A percentile compares a stretch with the other conserved stretches of the same genome.
Evolutionary conservation across 2,329 filamentous ascomycete species (phyloP).

Genomic region (Talaromyces atroroseus): DNA sequence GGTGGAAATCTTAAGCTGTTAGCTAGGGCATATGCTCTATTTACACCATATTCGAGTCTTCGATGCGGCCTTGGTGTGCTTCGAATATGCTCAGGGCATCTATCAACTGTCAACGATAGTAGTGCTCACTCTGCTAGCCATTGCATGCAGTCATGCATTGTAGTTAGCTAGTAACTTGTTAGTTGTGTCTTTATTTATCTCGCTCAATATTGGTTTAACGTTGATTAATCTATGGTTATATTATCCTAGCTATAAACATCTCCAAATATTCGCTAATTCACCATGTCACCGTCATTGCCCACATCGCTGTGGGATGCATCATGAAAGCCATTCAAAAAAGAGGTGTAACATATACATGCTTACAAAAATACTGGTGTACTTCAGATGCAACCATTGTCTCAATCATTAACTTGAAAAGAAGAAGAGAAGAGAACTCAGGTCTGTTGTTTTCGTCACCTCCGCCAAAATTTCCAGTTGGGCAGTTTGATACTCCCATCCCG

Average conservation of each 20-base stretch:
- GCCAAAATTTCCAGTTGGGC: conserved; percentile 43
- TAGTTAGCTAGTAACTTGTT: too few relatives aligned
- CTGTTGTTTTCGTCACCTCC: conserved; percentile 21
- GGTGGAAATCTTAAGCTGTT: too few relatives aligned
- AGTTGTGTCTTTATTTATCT: too few relatives aligned
- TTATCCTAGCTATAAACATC: neutral
- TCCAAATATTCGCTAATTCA: conserved; percentile 1
- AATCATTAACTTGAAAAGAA: neutral
- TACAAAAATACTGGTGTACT: neutral
- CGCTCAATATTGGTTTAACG: neutral
- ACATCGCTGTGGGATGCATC: conserved; percentile 6
- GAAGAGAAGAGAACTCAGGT: neutral
- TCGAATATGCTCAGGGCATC: too few relatives aligned
- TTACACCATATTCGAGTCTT: too few relatives aligned
- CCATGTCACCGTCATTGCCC: conserved; percentile 5
- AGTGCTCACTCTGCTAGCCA: too few relatives aligned
- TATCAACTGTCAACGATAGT: too few relatives aligned
- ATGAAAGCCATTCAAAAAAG: neutral
- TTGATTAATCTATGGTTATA: neutral
- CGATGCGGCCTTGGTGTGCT: too few relatives aligned
- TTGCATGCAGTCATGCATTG: too few relatives aligned
- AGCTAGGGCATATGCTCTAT: too few relatives aligned
- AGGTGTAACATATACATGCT: neutral
- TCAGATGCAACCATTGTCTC: neutral
- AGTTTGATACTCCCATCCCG: conserved; percentile 45